Base-by-base conservation (phyloP, 352 stramenopile genomes). In the Phytophthora tubulina region DNA sequence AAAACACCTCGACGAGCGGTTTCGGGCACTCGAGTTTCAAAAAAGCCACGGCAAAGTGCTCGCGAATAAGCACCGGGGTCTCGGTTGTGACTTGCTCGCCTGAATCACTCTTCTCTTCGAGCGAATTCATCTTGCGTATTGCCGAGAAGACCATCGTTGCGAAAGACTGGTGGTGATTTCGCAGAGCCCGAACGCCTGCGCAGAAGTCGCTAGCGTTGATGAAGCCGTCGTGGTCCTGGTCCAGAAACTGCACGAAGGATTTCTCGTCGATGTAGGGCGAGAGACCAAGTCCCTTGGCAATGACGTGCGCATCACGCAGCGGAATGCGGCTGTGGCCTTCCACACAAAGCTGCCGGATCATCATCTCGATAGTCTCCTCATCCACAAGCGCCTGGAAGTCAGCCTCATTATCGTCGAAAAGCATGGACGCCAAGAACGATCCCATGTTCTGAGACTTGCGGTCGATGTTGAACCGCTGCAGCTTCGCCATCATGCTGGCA, bases 401-500 rank as follows among this genome's bases (percentile, higher is more conserved):
- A 2, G 70, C 74, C 32, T 92, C 87, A 35, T 73, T 86, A 17
- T 72, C 76, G 31, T 91, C 82, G 21, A 67, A 6, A 36, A 93
- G 65, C 79, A 92, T 89, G 3, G 45, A 79, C 8, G 73, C 76
- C 74, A 94, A 82, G 61, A 88, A 91, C 17, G 69, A 81, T 4
- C 76, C 84, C 82, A 94, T 91, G 60, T 89, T 92, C 59, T 93
- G 80, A 39, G 87, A 91, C 66, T 92, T 92, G 72, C 87, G 87
- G 39, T 91, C 62, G 42, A 91, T 90, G 70, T 93, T 94, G 73
- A 92, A 94, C n/a, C 79, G 72, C 69, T 94, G 79, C 38, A 94
- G 83, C 33, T 84, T 88, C n/a, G 76, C 46, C 48, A 81, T 75
- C 70, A 81, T 79, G 27, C 59, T 78, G 35, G 65, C 41, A n/a